Base-by-base conservation (phyloP, 768 basidiomycete genomes). In the Naematelia encephala region DNA sequence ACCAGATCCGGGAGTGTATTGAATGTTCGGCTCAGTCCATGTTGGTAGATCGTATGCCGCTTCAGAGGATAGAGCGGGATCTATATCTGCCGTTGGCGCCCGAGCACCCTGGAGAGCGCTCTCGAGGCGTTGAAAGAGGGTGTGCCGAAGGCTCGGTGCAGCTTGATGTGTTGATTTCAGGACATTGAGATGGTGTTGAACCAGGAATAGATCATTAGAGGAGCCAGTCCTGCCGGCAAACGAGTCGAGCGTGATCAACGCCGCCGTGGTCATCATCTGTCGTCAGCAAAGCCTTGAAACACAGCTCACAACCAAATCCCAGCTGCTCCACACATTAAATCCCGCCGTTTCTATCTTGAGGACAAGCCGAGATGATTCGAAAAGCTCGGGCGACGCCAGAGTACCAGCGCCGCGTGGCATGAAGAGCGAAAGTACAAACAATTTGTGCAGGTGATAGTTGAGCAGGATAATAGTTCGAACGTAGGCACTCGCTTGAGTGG, bases 391-490 rank as follows among this genome's bases (percentile, higher is more conserved):
- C 4, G 44, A 46, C 4, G 23, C 23, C 4, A 46, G 44, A 14
- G 23, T n/a, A 4, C 44, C 44, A 16, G n/a, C 23, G n/a, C 22
- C 19, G 14, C 25, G 22, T 2, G 54, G 43, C 16, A 16, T 12
- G 25, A 46, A 52, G 1, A 58, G 44, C 1, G 50, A 58, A 3
- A 58, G 23, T 28, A 58, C 57, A 28, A 58, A 58, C 10, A 58
- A 30, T 50, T 58, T 58, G 57, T 58, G 57, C 8, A 58, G 50
- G 5, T 52, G 57, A 51, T 58, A 58, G 16, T 58, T 42, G 16
- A 58, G 30, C 49, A 58, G 23, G 11, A 51, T 42, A 42, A 58
- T 45, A 23, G 25, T 51, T 58, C n/a, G 57, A 23, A 46, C 44
- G 44, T 46, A 46, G 44, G n/a, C n/a, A 23, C 44, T 46, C 14